Evolutionary conservation across 108 stramenopile genomes (phyloP), one percentile per base, ranked within the genome.

Genomic region (Fistulifera pelliculosa): DNA sequence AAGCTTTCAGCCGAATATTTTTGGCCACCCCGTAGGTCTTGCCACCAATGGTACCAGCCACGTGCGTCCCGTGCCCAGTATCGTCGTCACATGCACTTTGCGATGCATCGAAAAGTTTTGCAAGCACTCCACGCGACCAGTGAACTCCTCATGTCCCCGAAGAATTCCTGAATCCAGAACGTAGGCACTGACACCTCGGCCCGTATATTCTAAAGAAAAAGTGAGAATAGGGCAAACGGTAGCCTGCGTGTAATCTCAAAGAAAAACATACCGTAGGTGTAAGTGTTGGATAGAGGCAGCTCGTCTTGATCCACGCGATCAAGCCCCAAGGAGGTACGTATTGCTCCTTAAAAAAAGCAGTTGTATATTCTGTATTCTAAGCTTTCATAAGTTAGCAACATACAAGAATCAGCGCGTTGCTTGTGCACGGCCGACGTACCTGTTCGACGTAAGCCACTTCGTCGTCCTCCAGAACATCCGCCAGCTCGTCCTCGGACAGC

Each of bases 1-100:
- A 59, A 10, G 72, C 67, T 26, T 64, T 53, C 40, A 75, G 47
- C 4, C 35, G 17, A 38, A 26, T 48, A 50, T 61, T 41, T 51
- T 25, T 47, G 25, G 38, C 49, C 7, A 45, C 11, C 6, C 44
- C 44, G 11, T 19, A 45, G 7, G 19, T 17, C 16, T 4, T 19
- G 3, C 68, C 76, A 12, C 66, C 77, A 58, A 79, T 70, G 43
- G 68, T 68, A 2, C 73, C 73, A 0, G 77, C 73, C 47, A 61
- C 56, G 31, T 79, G 77, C 14, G 74, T 79, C 0, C 77, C 77
- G 54, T 77, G 71, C 13, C 51, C 48, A 41, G n/a, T 4, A 17
- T 60, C 64, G 42, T 77, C 71, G 15, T 17, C 16, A 45, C 44
- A 45, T 4, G 16, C 21, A 19, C 7, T 45, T 3, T 35, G n/a